phyloP scores from a whole-genome alignment of 441 rosid genomes.

The Flueggea neowawraea region DNA sequence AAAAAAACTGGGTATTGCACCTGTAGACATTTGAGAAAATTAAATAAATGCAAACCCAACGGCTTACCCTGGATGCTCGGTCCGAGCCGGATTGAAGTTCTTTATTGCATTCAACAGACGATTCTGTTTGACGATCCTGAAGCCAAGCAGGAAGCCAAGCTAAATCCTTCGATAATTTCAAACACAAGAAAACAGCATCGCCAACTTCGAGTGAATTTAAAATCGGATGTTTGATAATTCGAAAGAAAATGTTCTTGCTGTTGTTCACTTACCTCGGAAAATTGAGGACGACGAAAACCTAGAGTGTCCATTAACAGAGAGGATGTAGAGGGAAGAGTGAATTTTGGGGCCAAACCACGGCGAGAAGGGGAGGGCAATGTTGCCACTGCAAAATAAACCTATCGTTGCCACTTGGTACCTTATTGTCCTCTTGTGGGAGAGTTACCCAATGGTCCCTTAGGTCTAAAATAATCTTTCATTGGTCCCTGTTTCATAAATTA shows the following conservation, averaged over 20 bases:
- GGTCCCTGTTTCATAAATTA: no score
- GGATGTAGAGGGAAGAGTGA: no score
- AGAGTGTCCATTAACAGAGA: conserved; percentile 18
- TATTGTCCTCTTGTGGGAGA: no score
- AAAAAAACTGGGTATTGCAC: no score
- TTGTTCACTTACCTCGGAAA: conserved; percentile 42
- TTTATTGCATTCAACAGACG: conserved; percentile 2
- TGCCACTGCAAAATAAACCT: no score
- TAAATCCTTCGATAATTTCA: conserved; percentile 25
- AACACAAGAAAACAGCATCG: background rate
- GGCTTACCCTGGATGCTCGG: conserved; percentile 20
- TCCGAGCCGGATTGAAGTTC: conserved; percentile 14
- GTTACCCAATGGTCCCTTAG: no score
- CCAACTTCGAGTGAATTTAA: background rate
- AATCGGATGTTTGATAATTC: background rate
- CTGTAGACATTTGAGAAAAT: background rate
- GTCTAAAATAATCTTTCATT: no score
- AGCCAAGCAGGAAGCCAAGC: conserved; percentile 63
- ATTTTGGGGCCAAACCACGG: no score
- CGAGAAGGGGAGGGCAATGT: no score
- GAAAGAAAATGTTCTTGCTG: background rate
- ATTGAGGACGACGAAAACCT: conserved; percentile 64
- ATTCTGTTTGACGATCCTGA: conserved; percentile 29
- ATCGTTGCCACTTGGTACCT: no score
- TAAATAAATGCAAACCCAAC: background rate